Evolutionary conservation across 208 protist genomes (phyloP).

Genomic region (Trypanosoma vivax): DNA sequence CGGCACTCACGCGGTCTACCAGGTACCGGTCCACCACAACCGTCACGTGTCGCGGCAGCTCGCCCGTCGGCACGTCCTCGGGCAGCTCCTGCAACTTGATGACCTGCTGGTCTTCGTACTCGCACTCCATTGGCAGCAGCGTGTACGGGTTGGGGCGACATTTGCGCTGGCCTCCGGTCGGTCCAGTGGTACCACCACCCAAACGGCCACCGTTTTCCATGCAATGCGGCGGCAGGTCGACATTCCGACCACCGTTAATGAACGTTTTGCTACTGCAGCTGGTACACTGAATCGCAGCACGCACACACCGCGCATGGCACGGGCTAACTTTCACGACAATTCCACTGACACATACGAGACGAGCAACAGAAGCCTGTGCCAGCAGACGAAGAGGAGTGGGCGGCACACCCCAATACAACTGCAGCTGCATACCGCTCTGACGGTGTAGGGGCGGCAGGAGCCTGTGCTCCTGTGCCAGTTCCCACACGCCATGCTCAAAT

Average conservation of each 20-base stretch:
- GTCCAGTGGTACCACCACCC: constrained; percentile 7
- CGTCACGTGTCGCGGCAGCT: constrained; percentile 86
- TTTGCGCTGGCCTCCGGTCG: constrained; percentile 22
- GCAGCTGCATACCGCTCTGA: constrained; percentile 77
- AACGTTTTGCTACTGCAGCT: constrained; percentile 85
- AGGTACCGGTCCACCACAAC: constrained; percentile 89
- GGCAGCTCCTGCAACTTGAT: constrained; percentile 94
- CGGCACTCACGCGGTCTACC: constrained; percentile 92
- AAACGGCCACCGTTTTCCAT: constrained; percentile 67
- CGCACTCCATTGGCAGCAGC: constrained; percentile 86
- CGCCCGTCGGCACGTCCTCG: constrained; percentile 91
- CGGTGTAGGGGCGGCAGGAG: constrained; percentile 56
- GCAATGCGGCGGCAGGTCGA: constrained; percentile 83
- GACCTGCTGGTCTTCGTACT: constrained; percentile 91
- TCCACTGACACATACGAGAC: constrained; percentile 80
- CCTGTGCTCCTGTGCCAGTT: constrained; percentile 64
- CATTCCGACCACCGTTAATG: constrained; percentile 59
- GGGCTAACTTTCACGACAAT: constrained; percentile 87
- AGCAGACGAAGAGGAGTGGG: constrained; percentile 76
- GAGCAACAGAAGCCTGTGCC: constrained; percentile 67
- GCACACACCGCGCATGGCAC: constrained; percentile 71
- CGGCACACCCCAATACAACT: constrained; percentile 82
- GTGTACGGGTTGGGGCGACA: constrained; percentile 92
- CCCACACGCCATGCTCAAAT: constrained; percentile 78
- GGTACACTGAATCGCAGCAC: constrained; percentile 86